Base-by-base conservation (phyloP, 1,284 basidiomycete genomes). In the Spongiforma sp. region DNA sequence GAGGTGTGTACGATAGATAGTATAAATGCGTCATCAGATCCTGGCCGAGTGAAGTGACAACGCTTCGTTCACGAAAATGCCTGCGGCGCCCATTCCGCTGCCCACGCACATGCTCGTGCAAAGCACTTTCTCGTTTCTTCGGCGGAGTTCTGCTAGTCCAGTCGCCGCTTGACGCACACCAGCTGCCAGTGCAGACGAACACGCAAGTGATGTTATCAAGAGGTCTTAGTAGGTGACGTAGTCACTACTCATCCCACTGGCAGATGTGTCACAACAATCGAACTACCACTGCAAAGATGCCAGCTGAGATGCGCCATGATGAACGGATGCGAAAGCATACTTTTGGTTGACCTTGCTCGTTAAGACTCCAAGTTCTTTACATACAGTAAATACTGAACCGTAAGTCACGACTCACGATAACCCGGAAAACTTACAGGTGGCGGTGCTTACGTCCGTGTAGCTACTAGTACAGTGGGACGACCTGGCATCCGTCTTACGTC, bases 81-180 rank as follows among this genome's bases (percentile, higher is more conserved):
- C 86, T 12, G 93, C 94, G 46, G 92, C 93, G 21, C 94, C 94
- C 93, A 95, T 95, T 21, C 92, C 93, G 69, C 90, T 92, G 33
- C 94, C 95, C 58, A 96, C 83, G 73, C 94, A 96, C 95, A 96
- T 96, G 66, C 90, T 93, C 1, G 93, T 91, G 72, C 90, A 91
- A 59, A 94, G 80, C 39, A 94, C 67, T 64, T 85, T 83, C 46
- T 84, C 86, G 63, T 89, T 84, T 64, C 82, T 84, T 48, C 93
- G 83, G 71, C 87, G 88, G 52, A 95, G 84, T 75, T 96, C 90
- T 4, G 90, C 86, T 9, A 95, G 84, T n/a, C 91, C 94, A 8
- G 95, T 96, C 12, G 93, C 92, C 39, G 94, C 88, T 78, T 95
- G 94, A 36, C 95, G 89, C 32, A 90, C 81, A 43, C 93, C 94